A percentile compares a stretch with the other conserved stretches of the same genome.
phyloP scores from a whole-genome alignment of 768 basidiomycete species.

The Russula sp. region DNA sequence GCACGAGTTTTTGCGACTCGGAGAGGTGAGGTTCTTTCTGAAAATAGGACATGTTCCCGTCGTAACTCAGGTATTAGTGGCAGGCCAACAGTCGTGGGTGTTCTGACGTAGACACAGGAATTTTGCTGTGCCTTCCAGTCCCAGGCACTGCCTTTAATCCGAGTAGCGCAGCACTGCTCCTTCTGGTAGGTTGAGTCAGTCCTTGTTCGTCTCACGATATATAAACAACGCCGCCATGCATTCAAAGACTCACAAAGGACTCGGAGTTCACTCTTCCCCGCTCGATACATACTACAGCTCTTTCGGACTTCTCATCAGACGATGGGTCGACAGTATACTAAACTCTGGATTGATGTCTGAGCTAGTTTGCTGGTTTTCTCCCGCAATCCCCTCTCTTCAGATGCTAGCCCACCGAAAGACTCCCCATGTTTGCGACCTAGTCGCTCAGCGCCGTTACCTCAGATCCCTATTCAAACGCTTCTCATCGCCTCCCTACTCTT shows the following conservation, averaged over 20 bases:
- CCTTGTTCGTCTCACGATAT: not conserved
- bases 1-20: not conserved
- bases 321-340: not conserved
- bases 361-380: not conserved
- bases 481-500: not conserved
- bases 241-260: not conserved
- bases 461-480: not conserved
- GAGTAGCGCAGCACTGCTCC: conserved; percentile 5
- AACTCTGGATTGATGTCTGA: conserved; percentile 6
- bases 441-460: not conserved
- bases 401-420: not conserved
- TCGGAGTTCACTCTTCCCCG: not conserved
- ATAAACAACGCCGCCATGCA: not conserved
- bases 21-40: not conserved
- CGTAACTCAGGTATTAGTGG: not conserved
- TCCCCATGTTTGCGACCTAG: conserved; percentile 1
- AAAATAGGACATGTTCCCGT: not conserved
- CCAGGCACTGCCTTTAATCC: not conserved
- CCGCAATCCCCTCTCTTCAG: not conserved
- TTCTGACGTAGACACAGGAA: not conserved
- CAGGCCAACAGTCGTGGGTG: conserved; percentile 3
- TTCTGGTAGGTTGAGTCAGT: conserved; percentile 1
- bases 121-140: not conserved
- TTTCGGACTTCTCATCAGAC: not conserved
- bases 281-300: conserved; percentile 1